Evolutionary conservation across 192 early-diverging fungal species (phyloP).

Genomic region (Geranomyces variabilis): DNA sequence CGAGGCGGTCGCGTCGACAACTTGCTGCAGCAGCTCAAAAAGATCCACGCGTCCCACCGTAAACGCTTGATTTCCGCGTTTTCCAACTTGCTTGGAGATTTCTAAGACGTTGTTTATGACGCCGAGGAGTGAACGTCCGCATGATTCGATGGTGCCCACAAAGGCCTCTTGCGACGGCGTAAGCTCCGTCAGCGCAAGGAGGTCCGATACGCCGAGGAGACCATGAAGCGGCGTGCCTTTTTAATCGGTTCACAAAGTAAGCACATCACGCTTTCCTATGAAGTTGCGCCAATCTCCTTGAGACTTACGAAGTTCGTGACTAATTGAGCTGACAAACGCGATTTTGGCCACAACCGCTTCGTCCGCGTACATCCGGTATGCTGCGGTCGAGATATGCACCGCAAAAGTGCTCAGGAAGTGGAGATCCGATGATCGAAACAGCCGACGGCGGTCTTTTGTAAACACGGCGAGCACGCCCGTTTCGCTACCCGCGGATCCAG

Average conservation of each 20-base stretch:
- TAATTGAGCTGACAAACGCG: conserved; percentile 51
- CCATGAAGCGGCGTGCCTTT: conserved; percentile 54
- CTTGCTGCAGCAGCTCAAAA: conserved; percentile 27
- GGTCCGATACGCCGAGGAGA: conserved; percentile 51
- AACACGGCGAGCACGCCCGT: conserved; percentile 36
- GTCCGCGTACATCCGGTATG: conserved; percentile 46
- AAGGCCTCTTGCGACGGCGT: conserved; percentile 40
- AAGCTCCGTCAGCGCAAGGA: conserved; percentile 35
- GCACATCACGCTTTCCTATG: background rate
- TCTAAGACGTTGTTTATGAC: conserved; percentile 49
- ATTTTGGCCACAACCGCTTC: conserved; percentile 55
- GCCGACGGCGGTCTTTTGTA: conserved; percentile 38
- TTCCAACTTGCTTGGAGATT: conserved; percentile 28
- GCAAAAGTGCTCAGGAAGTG: conserved; percentile 55
- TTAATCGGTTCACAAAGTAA: background rate
- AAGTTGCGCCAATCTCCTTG: no score
- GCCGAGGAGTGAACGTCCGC: conserved; percentile 36
- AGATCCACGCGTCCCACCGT: conserved; percentile 8
- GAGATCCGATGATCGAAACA: conserved; percentile 48
- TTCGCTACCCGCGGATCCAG: conserved; percentile 3
- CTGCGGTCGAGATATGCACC: conserved; percentile 47
- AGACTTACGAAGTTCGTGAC: conserved; percentile 50
- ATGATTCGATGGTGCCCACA: conserved; percentile 43
- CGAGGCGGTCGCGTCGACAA: conserved; percentile 21
- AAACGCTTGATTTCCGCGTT: background rate